Evolutionary conservation across 1,139 yeast species (phyloP).

Genomic region (Yamadazyma jaroonii): DNA sequence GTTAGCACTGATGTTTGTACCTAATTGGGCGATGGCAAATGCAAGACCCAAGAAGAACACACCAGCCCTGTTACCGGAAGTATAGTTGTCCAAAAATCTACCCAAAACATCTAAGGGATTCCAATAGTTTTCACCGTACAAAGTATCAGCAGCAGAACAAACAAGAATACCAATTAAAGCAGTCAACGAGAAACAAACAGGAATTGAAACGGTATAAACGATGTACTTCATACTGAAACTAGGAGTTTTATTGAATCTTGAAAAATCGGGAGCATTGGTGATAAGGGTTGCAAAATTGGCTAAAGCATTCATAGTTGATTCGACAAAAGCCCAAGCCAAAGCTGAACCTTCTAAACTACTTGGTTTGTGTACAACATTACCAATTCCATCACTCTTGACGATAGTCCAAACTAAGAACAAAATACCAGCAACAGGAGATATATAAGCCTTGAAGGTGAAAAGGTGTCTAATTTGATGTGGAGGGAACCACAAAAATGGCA

Average conservation of each 20-base stretch:
- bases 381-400: conserved; percentile 70
- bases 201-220: conserved; percentile 60
- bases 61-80: conserved; percentile 69
- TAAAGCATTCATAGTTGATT: conserved; percentile 73
- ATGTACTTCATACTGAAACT: conserved; percentile 41
- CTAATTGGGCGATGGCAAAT: conserved; percentile 82
- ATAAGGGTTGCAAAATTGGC: conserved; percentile 87
- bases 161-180: conserved; percentile 85
- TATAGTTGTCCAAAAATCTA: conserved; percentile 58
- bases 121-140: conserved; percentile 78
- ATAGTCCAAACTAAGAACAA: conserved; percentile 80
- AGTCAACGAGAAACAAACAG: conserved; percentile 74
- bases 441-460: conserved; percentile 72
- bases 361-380: conserved; percentile 58
- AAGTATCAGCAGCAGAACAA: conserved; percentile 70
- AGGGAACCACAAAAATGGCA: conserved; percentile 77
- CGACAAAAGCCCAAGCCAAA: conserved; percentile 80
- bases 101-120: conserved; percentile 78
- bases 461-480: conserved; percentile 81
- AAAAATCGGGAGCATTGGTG: conserved; percentile 86
- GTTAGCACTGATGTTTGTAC: conserved; percentile 90
- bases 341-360: conserved; percentile 53
- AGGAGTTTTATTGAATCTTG: conserved; percentile 67
- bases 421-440: conserved; percentile 78
- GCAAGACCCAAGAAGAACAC: conserved; percentile 77